Percentiles rank a stretch among this genome's conserved stretches.
phyloP scores from a whole-genome alignment of 768 basidiomycete genomes.

The Porphyrellus cyaneotinctus region DNA sequence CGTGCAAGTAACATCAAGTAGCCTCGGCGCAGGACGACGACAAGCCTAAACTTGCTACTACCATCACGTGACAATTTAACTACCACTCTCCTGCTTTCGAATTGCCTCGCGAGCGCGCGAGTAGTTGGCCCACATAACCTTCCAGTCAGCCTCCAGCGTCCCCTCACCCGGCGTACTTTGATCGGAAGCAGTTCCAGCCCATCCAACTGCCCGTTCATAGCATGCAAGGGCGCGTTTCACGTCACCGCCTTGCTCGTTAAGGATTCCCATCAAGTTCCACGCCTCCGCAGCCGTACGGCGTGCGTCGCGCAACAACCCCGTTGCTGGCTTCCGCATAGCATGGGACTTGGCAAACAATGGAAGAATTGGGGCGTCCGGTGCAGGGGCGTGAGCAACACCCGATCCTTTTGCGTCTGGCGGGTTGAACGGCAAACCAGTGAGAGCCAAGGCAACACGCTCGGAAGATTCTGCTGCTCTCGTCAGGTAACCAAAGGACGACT shows the following conservation, averaged over 20 bases:
- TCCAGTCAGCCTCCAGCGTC: slow-evolving; percentile 58
- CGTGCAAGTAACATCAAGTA: slow-evolving; percentile 12
- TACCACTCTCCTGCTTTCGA: slow-evolving; percentile 4
- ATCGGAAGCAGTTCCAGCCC: slow-evolving; percentile 51
- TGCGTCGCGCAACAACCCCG: slow-evolving; percentile 60
- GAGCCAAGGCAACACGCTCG: slow-evolving; percentile 54
- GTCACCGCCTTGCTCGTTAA: slow-evolving; percentile 45
- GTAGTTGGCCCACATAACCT: slow-evolving; percentile 56
- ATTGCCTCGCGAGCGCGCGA: slow-evolving; percentile 40
- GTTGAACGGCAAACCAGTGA: slow-evolving; percentile 41
- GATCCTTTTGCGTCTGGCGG: slow-evolving; percentile 35
- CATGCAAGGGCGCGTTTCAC: slow-evolving; percentile 48
- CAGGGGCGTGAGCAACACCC: slow-evolving; percentile 34
- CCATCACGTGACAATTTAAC: slow-evolving; percentile 20
- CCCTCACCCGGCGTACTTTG: slow-evolving; percentile 46
- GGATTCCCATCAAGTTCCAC: slow-evolving; percentile 68
- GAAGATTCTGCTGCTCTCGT: slow-evolving; percentile 62
- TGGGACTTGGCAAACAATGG: slow-evolving; percentile 43
- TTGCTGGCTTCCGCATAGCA: slow-evolving; percentile 53
- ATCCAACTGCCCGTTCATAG: slow-evolving; percentile 65
- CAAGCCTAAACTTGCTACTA: not conserved
- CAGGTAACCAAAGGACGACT: slow-evolving; percentile 53
- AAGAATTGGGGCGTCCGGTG: slow-evolving; percentile 39
- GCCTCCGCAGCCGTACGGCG: slow-evolving; percentile 68
- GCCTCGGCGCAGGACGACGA: not conserved